Evolutionary conservation across 306 rosid species (phyloP), one percentile per base, ranked within the genome.

Genomic region (Ziziphus jujuba): DNA sequence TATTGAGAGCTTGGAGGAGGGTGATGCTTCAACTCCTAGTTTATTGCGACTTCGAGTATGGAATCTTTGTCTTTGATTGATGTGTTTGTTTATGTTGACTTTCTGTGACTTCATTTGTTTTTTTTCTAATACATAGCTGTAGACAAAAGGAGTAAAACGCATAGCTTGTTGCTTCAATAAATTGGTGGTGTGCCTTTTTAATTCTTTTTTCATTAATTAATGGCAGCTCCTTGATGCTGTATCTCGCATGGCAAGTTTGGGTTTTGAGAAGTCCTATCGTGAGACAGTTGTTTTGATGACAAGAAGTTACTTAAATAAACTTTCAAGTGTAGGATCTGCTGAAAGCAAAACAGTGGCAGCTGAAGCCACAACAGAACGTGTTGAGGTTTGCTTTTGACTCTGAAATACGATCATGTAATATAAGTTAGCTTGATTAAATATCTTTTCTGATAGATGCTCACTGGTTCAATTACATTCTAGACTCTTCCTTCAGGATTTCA

Each of bases 401-500:
- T 63, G 67, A 60, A 59, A 60, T 69, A 50, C 53, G 84, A 61
- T 67, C 56, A 47, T 63, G 53, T 38, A 45, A 24, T 70, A 67
- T 69, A 67, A 77, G 70, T 77, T 83, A 4, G 70, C 73, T 81
- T 74, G 81, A 64, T 73, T 61, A 56, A 21, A 50, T 61, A 55
- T 71, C 68, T 58, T 67, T 57, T 87, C 64, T 70, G 80, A 83
- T 67, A 81, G 86, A 86, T 77, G 70, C 96, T 90, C 99, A 93
- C 96, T 85, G 70, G 86, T 90, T 88, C 87, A 84, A 88, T 84
- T 79, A 86, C 88, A 86, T 81, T 87, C 84, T 88, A 93, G 99
- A 93, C 90, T 80, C 95, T 93, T 81, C 99, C 99, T 75, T 93
- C 96, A 84, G 99, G 99, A 63, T 93, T 93, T 78, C 86, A 78